Evolutionary conservation across 495 filamentous ascomycete species (phyloP).

Genomic region (Hypoxylon cercidicola): DNA sequence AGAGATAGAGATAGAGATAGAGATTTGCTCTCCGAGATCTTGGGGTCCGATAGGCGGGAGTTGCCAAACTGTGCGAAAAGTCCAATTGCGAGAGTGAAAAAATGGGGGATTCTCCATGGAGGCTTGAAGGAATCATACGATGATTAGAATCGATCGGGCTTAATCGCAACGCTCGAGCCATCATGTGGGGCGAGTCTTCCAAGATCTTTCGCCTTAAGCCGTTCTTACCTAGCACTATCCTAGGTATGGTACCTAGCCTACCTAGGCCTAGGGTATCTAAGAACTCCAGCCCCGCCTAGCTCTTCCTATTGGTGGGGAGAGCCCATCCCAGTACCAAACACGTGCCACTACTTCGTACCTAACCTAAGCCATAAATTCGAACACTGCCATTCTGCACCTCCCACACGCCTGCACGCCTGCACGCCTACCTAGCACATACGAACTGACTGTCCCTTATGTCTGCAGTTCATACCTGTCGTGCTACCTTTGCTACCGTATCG

Average conservation of each 20-base stretch:
- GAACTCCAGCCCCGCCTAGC: constrained; percentile 12
- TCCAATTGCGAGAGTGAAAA: constrained; percentile 30
- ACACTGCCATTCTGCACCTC: too few relatives aligned
- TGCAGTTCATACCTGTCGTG: not conserved
- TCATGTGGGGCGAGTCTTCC: constrained; percentile 2
- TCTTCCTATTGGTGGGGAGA: constrained; percentile 21
- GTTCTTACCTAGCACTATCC: too few relatives aligned
- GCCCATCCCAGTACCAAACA: not conserved
- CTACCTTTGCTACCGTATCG: constrained; percentile 6
- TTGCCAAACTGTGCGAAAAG: constrained; percentile 27
- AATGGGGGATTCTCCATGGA: constrained; percentile 33
- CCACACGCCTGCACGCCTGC: too few relatives aligned
- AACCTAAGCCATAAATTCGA: too few relatives aligned
- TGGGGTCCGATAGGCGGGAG: constrained; percentile 37
- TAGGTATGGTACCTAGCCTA: too few relatives aligned
- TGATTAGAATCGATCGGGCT: constrained; percentile 40
- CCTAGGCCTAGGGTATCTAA: too few relatives aligned
- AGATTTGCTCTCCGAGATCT: constrained; percentile 39
- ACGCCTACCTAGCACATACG: too few relatives aligned
- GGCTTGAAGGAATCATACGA: constrained; percentile 38
- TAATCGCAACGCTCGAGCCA: constrained; percentile 30
- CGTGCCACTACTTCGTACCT: constrained; percentile 26
- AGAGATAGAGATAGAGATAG: too few relatives aligned
- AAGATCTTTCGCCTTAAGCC: constrained; percentile 27
- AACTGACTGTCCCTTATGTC: too few relatives aligned